Base-by-base conservation (phyloP, 2,329 filamentous ascomycete genomes). In the Talaromyces sp. region DNA sequence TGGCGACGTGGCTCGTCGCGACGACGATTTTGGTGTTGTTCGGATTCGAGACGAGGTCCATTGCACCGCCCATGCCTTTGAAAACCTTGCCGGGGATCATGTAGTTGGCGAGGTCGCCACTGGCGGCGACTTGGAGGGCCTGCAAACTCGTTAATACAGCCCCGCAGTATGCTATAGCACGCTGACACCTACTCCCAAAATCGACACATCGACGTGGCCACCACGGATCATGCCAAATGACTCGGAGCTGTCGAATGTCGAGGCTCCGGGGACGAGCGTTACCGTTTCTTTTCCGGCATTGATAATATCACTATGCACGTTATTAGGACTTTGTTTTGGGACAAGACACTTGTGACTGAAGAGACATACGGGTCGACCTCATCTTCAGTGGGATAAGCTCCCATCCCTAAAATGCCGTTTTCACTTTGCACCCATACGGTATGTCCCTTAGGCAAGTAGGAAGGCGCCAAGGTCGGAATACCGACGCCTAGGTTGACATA, bases 1-100 rank as follows among this genome's bases (percentile, higher is more conserved):
- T 96, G 73, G 96, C 93, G 14, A 91, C 93, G 78, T 97, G 93
- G 77, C 96, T 93, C 87, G 96, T 96, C 3, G 93, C 92, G 56
- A 96, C 90, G 1, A 97, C 93, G 21, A 97, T 87, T 79, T 88
- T 89, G 67, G 87, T 90, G 70, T 82, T 82, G 69, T 87, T 84
- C 1, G 87, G 87, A 76, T 89, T 89, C 62, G 84, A 86, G 11
- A 90, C 86, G 17, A 90, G 77, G 70, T 90, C 87, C 87, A 90
- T 90, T 46, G 87, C 87, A 55, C 87, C 87, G 62, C 91, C 91
- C 84, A 96, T 93, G 55, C 91, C 91, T 82, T 95, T 95, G 59
- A 74, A 85, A 11, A 62, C 60, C 51, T 62, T 62, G 26, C 60
- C 60, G 10, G 60, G 60, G 17, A 62, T 62, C 60, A 62, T 62